phyloP scores from a whole-genome alignment of 2,329 filamentous ascomycete species.

The Blastomyces silverae region DNA sequence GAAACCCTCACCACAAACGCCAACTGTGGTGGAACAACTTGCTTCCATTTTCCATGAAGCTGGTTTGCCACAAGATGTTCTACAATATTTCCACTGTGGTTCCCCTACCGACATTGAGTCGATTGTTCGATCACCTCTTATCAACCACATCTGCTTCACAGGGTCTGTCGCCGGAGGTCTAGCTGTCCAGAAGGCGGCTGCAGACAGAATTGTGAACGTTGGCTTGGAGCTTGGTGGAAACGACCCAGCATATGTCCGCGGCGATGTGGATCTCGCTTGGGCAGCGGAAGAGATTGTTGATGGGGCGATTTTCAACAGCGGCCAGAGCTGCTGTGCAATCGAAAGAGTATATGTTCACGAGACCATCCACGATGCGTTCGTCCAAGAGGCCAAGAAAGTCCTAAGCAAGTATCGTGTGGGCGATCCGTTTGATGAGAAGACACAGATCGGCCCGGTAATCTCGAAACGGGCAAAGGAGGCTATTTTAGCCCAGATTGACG shows the following conservation, averaged over 20 bases:
- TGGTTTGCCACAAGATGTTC: conserved; percentile 72
- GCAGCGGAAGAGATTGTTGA: conserved; percentile 92
- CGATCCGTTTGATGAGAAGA: conserved; percentile 72
- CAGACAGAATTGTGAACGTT: conserved; percentile 76
- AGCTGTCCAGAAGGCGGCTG: conserved; percentile 75
- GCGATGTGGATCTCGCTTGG: conserved; percentile 83
- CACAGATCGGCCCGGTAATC: conserved; percentile 81
- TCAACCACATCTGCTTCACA: conserved; percentile 84
- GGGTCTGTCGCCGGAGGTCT: conserved; percentile 84
- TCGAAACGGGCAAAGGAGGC: conserved; percentile 69
- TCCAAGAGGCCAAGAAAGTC: conserved; percentile 71
- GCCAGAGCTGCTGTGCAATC: conserved; percentile 93
- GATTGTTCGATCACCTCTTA: conserved; percentile 67
- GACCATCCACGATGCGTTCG: conserved; percentile 73
- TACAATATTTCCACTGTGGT: conserved; percentile 89
- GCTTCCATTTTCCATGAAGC: conserved; percentile 68
- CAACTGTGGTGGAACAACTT: conserved; percentile 81
- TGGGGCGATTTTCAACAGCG: conserved; percentile 93
- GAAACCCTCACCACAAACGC: conserved; percentile 92
- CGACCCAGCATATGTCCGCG: conserved; percentile 82
- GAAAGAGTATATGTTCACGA: conserved; percentile 89
- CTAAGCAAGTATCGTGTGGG: conserved; percentile 76
- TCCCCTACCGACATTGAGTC: conserved; percentile 69
- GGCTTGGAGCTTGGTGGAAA: conserved; percentile 91
- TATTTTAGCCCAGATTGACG: conserved; percentile 71